Evolutionary conservation across 75 land plant genomes (phyloP), one percentile per base, ranked within the genome.

Genomic region (Picea glauca): DNA sequence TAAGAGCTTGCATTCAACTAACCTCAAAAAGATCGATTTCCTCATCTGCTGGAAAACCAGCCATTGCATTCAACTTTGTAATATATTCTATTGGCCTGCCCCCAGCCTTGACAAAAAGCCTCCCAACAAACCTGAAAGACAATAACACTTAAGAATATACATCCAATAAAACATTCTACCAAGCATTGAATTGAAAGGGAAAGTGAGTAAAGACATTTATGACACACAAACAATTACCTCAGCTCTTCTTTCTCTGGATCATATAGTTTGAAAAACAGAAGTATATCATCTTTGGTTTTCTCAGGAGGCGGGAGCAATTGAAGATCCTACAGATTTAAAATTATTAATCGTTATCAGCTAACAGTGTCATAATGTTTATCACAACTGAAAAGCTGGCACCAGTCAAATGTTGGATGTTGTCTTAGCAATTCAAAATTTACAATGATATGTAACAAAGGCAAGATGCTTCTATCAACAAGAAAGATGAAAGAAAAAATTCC

Each of bases 211-310:
- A 17, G 15, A 6, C 17, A 32, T 67, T 12, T 17, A 67, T 35
- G 17, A 18, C 35, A 18, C 7, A 7, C 32, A 32, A 67, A 31
- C 3, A 35, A 50, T 23, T 89, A 98, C 99, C 94, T 80, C 35
- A 98, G 83, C 85, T 98, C 96, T 77, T 91, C 96, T 77, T 90
- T 95, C 68, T 88, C 89, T 81, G 98, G 98, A 78, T 95, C 88
- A 86, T 93, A 98, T 58, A 88, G 83, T 81, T 95, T 98, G 78
- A 98, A 95, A 81, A 98, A 98, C 18, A 98, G 81, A 43, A 98
- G 77, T 62, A 95, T 87, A 70, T 98, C 96, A 50, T 98, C 99
- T 70, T 95, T 98, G 40, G 86, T 86, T 82, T 93, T 98, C 0
- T 85, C 91, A 23, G 89, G 96, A 38, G 83, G 91, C 87, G 91